Percentiles rank a stretch among this genome's conserved stretches.
phyloP scores from a whole-genome alignment of 805 yeast genomes.

The Pichia eremophila region DNA sequence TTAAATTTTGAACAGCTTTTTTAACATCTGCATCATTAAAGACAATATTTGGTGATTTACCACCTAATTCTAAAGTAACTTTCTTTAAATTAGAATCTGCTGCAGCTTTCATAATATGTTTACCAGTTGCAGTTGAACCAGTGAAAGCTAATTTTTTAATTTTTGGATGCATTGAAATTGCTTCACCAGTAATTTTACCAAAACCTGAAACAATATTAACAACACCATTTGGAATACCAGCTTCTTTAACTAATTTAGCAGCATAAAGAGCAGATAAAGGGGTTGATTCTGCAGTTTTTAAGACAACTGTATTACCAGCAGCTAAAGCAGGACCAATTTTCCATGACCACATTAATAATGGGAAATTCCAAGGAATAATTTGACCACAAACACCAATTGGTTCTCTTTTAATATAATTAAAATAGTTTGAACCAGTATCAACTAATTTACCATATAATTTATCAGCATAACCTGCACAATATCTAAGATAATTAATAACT shows the following conservation, averaged over 20 bases:
- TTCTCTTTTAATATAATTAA: conserved; percentile 75
- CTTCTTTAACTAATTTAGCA: conserved; percentile 59
- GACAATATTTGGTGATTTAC: conserved; percentile 82
- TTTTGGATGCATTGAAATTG: conserved; percentile 66
- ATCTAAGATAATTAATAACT: conserved; percentile 61
- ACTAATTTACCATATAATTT: conserved; percentile 69
- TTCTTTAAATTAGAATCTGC: conserved; percentile 63
- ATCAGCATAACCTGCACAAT: conserved; percentile 89
- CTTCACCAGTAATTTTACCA: conserved; percentile 79
- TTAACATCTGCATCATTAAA: conserved; percentile 66
- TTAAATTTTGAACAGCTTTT: conserved; percentile 55
- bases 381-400: conserved; percentile 95
- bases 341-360: conserved; percentile 90
- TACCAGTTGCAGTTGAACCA: conserved; percentile 85
- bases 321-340: conserved; percentile 90
- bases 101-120: conserved; percentile 61
- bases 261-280: conserved; percentile 81
- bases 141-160: conserved; percentile 91
- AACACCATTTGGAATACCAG: conserved; percentile 90
- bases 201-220: conserved; percentile 79
- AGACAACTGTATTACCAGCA: conserved; percentile 79
- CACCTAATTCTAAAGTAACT: conserved; percentile 79
- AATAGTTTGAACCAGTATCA: conserved; percentile 65
- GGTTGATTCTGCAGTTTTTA: conserved; percentile 88
- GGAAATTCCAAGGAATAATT: conserved; percentile 97